phyloP scores from a whole-genome alignment of 495 filamentous ascomycete genomes.

The Clohesyomyces aquaticus region DNA sequence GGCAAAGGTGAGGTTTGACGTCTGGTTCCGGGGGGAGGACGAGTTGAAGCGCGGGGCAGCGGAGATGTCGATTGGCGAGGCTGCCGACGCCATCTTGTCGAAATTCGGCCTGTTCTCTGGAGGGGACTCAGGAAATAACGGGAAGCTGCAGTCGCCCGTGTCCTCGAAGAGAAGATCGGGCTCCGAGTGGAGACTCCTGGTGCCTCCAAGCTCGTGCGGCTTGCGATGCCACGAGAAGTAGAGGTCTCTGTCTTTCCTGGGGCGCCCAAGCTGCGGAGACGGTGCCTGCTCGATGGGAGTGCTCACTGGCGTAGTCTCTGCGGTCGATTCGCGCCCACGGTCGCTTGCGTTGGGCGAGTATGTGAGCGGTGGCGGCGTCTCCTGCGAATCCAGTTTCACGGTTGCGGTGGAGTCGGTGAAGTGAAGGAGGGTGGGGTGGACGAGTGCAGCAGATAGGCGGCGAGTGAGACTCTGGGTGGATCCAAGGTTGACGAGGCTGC shows the following conservation, averaged over 20 bases:
- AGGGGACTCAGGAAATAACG: conserved; percentile 52
- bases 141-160: conserved; percentile 50
- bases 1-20: conserved; percentile 66
- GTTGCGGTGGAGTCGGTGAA: conserved; percentile 7
- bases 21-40: conserved; percentile 64
- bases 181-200: conserved; percentile 44
- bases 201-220: conserved; percentile 42
- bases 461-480: no score
- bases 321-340: conserved; percentile 42
- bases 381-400: conserved; percentile 43
- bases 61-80: conserved; percentile 68
- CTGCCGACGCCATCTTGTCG: conserved; percentile 57
- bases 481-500: no score
- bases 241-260: conserved; percentile 43
- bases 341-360: conserved; percentile 41
- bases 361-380: conserved; percentile 44
- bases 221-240: conserved; percentile 50
- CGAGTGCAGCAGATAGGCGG: background rate
- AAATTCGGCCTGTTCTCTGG: conserved; percentile 9
- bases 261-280: conserved; percentile 32
- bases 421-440: conserved; percentile 2
- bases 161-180: conserved; percentile 49
- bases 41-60: conserved; percentile 61
- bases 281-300: conserved; percentile 36
- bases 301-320: conserved; percentile 42